Conservation (phyloP, 1,284 basidiomycete species). For the Volvariella volvacea region DNA sequence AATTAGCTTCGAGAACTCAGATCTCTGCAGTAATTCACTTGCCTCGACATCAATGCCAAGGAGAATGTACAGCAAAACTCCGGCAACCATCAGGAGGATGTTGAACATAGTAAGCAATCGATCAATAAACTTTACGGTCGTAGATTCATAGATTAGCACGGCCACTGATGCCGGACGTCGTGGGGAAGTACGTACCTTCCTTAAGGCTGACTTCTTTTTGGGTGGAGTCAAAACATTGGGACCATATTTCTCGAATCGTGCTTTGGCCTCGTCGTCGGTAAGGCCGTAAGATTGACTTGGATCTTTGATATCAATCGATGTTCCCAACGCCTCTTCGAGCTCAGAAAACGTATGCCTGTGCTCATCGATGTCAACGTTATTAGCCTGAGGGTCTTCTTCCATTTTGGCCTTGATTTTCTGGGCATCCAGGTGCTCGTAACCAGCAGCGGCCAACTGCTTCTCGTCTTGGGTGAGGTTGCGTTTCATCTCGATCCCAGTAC, state of each 20-base stretch:
- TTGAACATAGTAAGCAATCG: constrained; percentile 64
- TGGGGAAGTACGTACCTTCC: constrained; percentile 45
- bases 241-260: constrained; percentile 46
- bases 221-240: constrained; percentile 61
- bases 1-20: constrained; percentile 4
- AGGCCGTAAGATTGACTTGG: constrained; percentile 47
- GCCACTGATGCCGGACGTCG: background rate
- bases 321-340: constrained; percentile 35
- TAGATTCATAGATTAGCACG: constrained; percentile 3
- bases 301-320: constrained; percentile 47
- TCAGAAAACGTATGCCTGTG: constrained; percentile 40
- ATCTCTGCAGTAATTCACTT: constrained; percentile 5
- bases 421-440: constrained; percentile 54
- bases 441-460: constrained; percentile 57
- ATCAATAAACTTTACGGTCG: constrained; percentile 45
- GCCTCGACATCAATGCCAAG: constrained; percentile 58
- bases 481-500: constrained; percentile 44
- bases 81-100: constrained; percentile 56
- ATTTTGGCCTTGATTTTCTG: constrained; percentile 29
- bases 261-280: constrained; percentile 44
- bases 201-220: constrained; percentile 56
- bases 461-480: constrained; percentile 61
- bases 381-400: constrained; percentile 20
- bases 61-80: constrained; percentile 58
- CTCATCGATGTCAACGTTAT: constrained; percentile 49